Base-by-base conservation (phyloP, 179 eudicot species). In the Corrigiola litoralis region DNA sequence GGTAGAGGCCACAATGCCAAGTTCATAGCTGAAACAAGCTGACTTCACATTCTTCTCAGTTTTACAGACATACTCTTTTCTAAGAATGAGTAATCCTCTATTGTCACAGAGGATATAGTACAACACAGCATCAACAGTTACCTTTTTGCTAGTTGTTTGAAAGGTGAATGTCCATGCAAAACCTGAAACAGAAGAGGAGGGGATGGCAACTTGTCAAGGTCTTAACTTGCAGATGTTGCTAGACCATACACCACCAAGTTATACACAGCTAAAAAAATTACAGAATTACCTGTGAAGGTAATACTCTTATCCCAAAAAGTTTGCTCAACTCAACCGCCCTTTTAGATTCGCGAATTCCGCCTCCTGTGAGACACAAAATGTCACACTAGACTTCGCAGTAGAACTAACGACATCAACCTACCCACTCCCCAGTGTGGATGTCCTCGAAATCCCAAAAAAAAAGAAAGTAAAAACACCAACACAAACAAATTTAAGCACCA, bases 101-200 rank as follows among this genome's bases (percentile, higher is more conserved):
- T 4, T 12, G 44, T 9, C 38, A 27, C 14, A 33, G 11, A 6
- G 48, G 12, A 42, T 21, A 14, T 11, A 12, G 8, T n/a, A 14
- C 62, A 58, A 60, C 12, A 58, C 33, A 54, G 11, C 12, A 67
- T 34, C 32, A 32, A 44, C 9, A 20, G 50, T 32, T 67, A 90
- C 95, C 88, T 84, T 31, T 72, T 71, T 45, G 86, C 75, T 21
- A 89, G 77, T 67, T 80, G 83, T 71, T 76, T 85, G 75, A 94
- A 94, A 58, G 92, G 97, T 38, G 99, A 75, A 82, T 90, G 99
- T 5, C 99, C 99, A 60, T 86, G 97, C 59, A 94, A 75, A 70
- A 94, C 96, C 99, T 94, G 86, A 73, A 79, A 60, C 5, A 47
- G n/a, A n/a, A n/a, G n/a, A n/a, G n/a, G n/a, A n/a, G 37, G 27